A percentile compares a stretch with the other conserved stretches of the same genome.
phyloP scores from a whole-genome alignment of 2,329 filamentous ascomycete genomes.

The Ascochyta pisi region DNA sequence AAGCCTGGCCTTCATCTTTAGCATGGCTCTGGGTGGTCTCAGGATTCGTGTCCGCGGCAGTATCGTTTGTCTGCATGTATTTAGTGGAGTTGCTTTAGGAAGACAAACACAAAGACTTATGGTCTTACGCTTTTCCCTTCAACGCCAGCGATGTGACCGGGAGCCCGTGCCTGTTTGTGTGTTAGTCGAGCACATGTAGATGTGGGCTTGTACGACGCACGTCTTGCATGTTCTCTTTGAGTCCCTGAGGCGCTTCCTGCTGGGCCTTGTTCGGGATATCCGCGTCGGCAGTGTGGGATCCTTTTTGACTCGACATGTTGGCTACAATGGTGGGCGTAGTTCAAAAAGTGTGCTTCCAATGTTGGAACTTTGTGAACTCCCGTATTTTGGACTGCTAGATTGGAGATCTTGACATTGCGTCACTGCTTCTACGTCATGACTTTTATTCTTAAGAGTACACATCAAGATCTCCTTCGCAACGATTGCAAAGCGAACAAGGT shows the following conservation, averaged over 20 bases:
- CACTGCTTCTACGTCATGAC: constrained; percentile 11
- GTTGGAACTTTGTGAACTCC: neutral
- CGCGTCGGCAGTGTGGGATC: constrained; percentile 52
- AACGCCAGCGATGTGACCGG: constrained; percentile 6
- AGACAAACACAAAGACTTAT: neutral
- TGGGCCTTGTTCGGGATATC: constrained; percentile 51
- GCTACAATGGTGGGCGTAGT: neutral
- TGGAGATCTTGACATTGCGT: constrained; percentile 1
- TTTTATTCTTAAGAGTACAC: neutral
- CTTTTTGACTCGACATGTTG: constrained; percentile 35
- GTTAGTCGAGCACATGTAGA: neutral
- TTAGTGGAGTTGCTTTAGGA: neutral
- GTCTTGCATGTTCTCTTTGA: constrained; percentile 45
- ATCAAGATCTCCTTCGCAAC: neutral
- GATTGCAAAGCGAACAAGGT: neutral
- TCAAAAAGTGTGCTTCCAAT: neutral
- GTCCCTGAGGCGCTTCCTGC: constrained; percentile 46
- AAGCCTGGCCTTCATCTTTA: constrained; percentile 43
- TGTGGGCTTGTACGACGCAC: neutral
- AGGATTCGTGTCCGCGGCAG: constrained; percentile 38
- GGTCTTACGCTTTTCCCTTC: constrained; percentile 10
- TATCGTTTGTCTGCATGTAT: constrained; percentile 45
- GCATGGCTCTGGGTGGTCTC: constrained; percentile 46
- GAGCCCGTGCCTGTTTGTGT: neutral
- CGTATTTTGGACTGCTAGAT: neutral